Evolutionary conservation across 257 asterid genomes (phyloP), one percentile per base, ranked within the genome.

Genomic region (Nicotiana obtusifolia): DNA sequence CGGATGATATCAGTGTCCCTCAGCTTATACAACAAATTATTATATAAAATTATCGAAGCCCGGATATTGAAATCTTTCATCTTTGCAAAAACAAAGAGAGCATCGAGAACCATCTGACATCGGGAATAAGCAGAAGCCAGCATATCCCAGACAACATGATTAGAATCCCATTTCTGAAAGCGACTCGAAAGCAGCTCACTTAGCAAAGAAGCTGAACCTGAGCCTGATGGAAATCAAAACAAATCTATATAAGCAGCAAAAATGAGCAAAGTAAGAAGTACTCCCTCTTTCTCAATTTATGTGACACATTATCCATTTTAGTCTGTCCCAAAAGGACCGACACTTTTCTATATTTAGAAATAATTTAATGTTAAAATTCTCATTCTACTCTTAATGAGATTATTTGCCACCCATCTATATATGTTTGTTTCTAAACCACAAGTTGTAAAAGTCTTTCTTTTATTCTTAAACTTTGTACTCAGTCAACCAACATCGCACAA

Each of bases 131-230:
- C 88, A 88, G 90, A 89, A 82, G 91, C 90, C 85, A 95, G 84
- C 85, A 88, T 85, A 86, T 95, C 95, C 99, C 95, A 93, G 67
- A 93, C 93, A 81, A 84, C 37, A 80, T 82, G 84, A 81, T 80
- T 86, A 35, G 90, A 86, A 64, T 83, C 89, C 91, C 91, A 86
- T 77, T 80, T 83, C 80, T 52, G 83, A 86, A 90, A 92, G 89
- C 76, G 84, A 83, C 78, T 76, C 67, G 19, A 86, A 84, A 95
- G 97, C 84, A 92, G 83, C 84, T 92, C 91, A 84, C 94, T 90
- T 10, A 89, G 86, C 69, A 87, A 83, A 62, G 89, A 83, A n/a
- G 98, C 94, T 49, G 98, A 92, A 83, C 91, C 98, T 82, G 88
- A 85, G 86, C 98, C 98, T 95, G 91, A 78, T 82, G 88, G 80